These are phyloP conservation scores for Apiotrichum gamsii DNA, from an alignment of 1,284 basidiomycete species.

Conservation along the genomic window DNA sequence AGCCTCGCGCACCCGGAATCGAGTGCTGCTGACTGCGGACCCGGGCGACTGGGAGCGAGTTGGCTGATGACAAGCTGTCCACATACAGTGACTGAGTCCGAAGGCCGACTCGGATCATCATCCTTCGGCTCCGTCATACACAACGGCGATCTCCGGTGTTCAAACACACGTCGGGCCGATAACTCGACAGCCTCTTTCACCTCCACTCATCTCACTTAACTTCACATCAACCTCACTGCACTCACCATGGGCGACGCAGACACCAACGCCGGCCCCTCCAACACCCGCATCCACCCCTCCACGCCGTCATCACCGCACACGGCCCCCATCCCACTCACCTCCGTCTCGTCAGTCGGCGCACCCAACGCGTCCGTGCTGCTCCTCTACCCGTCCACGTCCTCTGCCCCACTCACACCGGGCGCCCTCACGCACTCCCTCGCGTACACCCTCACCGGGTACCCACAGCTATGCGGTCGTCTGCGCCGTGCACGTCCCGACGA, in stretches of 20 bases:
- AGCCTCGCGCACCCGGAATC: too few species aligned
- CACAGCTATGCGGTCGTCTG: conserved; percentile 46
- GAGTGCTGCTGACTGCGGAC: too few species aligned
- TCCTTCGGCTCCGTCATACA: too few species aligned
- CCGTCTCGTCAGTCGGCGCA: neutral
- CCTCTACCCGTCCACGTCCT: neutral
- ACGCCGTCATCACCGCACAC: too few species aligned
- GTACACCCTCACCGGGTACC: conserved; percentile 43
- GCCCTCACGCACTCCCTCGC: conserved; percentile 32
- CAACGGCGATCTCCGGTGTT: too few species aligned
- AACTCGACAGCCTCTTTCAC: too few species aligned
- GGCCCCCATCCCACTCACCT: conserved; percentile 8
- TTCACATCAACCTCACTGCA: neutral
- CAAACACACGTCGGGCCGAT: too few species aligned
- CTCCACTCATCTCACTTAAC: too few species aligned
- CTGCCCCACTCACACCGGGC: conserved; percentile 12
- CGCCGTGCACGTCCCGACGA: neutral
- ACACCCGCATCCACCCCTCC: neutral
- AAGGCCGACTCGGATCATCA: too few species aligned
- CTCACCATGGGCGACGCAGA: neutral
- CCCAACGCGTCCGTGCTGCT: conserved; percentile 5
- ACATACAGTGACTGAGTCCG: too few species aligned
- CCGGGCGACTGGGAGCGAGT: too few species aligned
- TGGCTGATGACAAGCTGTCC: too few species aligned
- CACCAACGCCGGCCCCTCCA: neutral